Conservation (phyloP, 768 basidiomycete species). For the Suillus luteus region DNA sequence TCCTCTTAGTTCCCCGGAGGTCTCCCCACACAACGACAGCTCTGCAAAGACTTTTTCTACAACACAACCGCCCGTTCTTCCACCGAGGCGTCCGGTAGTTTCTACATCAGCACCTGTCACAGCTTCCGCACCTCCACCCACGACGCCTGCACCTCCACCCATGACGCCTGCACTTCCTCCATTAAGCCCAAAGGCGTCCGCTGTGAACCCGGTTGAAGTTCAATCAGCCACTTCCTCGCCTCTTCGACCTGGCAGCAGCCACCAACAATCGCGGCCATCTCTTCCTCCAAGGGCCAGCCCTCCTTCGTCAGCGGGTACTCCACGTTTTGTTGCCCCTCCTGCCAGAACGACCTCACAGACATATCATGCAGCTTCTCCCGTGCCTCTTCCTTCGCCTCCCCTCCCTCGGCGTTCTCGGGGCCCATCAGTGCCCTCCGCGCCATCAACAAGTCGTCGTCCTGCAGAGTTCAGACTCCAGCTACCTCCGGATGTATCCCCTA, state of each 20-base stretch:
- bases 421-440: too few species aligned
- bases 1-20: too few species aligned
- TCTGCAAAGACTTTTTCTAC: not conserved
- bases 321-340: not conserved
- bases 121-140: not conserved
- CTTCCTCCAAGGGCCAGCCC: not conserved
- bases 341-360: not conserved
- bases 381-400: not conserved
- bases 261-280: not conserved
- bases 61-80: not conserved
- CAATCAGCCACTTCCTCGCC: not conserved
- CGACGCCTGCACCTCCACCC: not conserved
- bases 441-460: not conserved
- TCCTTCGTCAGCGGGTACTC: too few species aligned
- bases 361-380: not conserved
- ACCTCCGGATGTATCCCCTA: too few species aligned
- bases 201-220: not conserved
- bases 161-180: not conserved
- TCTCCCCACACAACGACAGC: not conserved
- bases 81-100: not conserved
- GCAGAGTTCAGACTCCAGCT: not conserved
- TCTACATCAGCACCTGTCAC: not conserved
- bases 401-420: not conserved
- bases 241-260: not conserved
- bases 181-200: not conserved